Conservation (phyloP, 2,329 filamentous ascomycete species). For the Coniochaeta hoffmannii region DNA sequence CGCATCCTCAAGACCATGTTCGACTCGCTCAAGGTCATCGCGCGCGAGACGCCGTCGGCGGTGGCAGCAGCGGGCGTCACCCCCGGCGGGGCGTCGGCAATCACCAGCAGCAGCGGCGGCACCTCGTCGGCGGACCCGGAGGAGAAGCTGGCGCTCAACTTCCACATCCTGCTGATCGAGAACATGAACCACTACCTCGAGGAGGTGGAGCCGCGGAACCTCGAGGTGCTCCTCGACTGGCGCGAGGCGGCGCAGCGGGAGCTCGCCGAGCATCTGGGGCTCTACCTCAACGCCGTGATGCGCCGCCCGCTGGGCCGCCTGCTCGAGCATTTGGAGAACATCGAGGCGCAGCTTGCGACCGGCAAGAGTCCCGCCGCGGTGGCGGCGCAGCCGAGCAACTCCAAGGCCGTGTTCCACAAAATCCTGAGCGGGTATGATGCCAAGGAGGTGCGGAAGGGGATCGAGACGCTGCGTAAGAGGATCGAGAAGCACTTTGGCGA, state of each 20-base stretch:
- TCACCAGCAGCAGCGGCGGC: not conserved
- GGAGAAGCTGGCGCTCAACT: slow-evolving; percentile 95
- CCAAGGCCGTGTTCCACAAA: slow-evolving; percentile 78
- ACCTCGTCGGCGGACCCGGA: slow-evolving; percentile 51
- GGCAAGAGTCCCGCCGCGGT: slow-evolving; percentile 57
- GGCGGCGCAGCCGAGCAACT: slow-evolving; percentile 75
- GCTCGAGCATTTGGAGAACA: slow-evolving; percentile 84
- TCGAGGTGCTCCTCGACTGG: slow-evolving; percentile 77
- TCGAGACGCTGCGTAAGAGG: slow-evolving; percentile 80
- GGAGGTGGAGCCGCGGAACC: slow-evolving; percentile 69
- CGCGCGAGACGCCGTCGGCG: slow-evolving; percentile 58
- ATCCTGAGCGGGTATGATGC: slow-evolving; percentile 71
- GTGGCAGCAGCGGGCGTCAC: slow-evolving; percentile 27
- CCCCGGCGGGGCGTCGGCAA: slow-evolving; percentile 8
- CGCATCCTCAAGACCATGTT: slow-evolving; percentile 94
- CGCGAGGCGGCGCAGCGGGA: slow-evolving; percentile 69
- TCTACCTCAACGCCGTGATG: slow-evolving; percentile 85
- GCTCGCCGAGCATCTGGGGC: slow-evolving; percentile 75
- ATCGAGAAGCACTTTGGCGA: slow-evolving; percentile 98
- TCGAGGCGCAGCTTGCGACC: slow-evolving; percentile 62
- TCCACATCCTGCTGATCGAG: slow-evolving; percentile 93
- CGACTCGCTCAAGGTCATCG: slow-evolving; percentile 92
- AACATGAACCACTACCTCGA: slow-evolving; percentile 98
- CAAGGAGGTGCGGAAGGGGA: slow-evolving; percentile 82
- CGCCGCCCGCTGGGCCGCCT: slow-evolving; percentile 83